Conservation (phyloP, 176 grass and related monocot genomes). For the Aegilops speltoides region DNA sequence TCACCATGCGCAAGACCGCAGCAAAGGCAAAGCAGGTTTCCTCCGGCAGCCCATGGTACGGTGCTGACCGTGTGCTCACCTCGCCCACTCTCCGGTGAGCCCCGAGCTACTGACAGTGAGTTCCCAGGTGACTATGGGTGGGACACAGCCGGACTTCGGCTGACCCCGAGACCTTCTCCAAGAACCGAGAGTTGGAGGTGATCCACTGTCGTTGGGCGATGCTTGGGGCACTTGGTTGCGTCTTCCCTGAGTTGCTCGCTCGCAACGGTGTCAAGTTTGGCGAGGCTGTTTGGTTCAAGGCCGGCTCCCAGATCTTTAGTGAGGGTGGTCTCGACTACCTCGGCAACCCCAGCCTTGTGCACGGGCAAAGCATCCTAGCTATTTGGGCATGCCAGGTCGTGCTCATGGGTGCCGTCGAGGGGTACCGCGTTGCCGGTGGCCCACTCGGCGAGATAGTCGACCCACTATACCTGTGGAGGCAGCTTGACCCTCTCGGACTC, state of each 20-base stretch:
- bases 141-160: neutral
- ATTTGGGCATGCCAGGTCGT: neutral
- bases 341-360: neutral
- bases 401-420: neutral
- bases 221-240: neutral
- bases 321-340: neutral
- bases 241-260: neutral
- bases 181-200: neutral
- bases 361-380: neutral
- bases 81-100: neutral
- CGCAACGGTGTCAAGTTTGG: neutral
- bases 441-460: neutral
- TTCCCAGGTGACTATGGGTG: neutral
- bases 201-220: neutral
- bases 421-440: neutral
- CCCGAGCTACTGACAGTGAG: neutral
- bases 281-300: neutral
- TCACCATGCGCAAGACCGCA: neutral
- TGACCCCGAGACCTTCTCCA: neutral
- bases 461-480: neutral
- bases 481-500: neutral
- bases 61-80: neutral
- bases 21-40: neutral
- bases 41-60: neutral
- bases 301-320: slow-evolving; percentile 3